These are phyloP conservation scores for Diaporthe australafricana DNA, from an alignment of 2,329 filamentous ascomycete species.

Conservation along the genomic window DNA sequence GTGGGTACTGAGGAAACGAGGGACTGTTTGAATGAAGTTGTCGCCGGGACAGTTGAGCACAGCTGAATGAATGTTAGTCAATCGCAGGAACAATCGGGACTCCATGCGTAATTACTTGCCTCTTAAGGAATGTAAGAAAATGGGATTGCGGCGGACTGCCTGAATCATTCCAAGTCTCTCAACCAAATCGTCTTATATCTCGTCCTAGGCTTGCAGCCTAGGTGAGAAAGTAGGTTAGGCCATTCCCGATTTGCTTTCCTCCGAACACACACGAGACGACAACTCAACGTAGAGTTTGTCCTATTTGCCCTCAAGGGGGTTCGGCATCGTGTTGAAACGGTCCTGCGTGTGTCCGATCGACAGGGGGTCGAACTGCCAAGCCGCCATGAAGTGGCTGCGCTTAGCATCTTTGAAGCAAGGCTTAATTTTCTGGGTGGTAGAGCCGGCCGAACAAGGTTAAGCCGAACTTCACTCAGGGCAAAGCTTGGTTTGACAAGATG, in stretches of 20 bases:
- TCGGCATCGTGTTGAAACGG: constrained; percentile 22
- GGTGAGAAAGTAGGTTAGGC: neutral
- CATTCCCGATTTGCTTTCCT: constrained; percentile 17
- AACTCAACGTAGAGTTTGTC: constrained; percentile 3
- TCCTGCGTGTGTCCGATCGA: constrained; percentile 8
- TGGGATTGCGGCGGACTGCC: neutral
- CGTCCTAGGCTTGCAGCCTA: neutral
- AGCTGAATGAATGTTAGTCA: neutral
- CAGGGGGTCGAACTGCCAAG: constrained; percentile 17
- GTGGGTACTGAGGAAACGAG: neutral
- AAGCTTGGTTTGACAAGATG: constrained; percentile 26
- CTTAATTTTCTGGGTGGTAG: constrained; percentile 8
- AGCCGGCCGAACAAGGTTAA: constrained; percentile 10
- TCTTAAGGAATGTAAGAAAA: constrained; percentile 6
- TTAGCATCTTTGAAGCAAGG: constrained; percentile 27
- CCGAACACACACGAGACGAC: constrained; percentile 28
- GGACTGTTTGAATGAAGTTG: neutral
- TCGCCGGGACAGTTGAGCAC: constrained; percentile 27
- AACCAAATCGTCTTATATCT: constrained; percentile 20
- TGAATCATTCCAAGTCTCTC: neutral
- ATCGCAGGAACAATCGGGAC: neutral
- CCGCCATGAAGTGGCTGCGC: constrained; percentile 20
- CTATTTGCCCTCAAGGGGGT: neutral
- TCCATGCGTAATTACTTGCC: neutral
- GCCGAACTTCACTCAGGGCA: constrained; percentile 6